A percentile compares a stretch with the other conserved stretches of the same genome.
phyloP scores from a whole-genome alignment of 1,284 basidiomycete genomes.

The Volvariella surrecta region DNA sequence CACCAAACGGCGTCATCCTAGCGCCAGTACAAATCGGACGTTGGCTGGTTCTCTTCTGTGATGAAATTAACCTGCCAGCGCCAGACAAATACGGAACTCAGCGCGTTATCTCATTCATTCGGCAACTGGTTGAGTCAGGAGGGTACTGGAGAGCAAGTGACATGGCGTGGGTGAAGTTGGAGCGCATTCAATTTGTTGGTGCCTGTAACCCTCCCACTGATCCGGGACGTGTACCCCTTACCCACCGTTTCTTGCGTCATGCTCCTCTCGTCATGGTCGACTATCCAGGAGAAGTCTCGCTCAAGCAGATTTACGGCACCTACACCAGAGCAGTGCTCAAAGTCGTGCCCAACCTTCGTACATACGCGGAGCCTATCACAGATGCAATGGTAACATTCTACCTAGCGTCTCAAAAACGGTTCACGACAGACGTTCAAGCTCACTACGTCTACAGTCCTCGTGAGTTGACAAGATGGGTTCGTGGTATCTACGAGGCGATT shows the following conservation, averaged over 20 bases:
- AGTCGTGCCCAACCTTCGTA: slow-evolving; percentile 88
- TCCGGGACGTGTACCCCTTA: slow-evolving; percentile 97
- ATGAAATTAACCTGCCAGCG: slow-evolving; percentile 98
- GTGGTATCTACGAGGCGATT: slow-evolving; percentile 97
- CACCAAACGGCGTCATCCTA: slow-evolving; percentile 92
- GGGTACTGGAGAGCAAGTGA: slow-evolving; percentile 95
- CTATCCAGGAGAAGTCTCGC: slow-evolving; percentile 93
- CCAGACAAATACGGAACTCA: slow-evolving; percentile 99
- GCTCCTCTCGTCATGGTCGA: slow-evolving; percentile 99
- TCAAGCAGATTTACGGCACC: slow-evolving; percentile 99
- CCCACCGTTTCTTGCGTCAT: slow-evolving; percentile 94
- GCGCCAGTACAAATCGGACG: slow-evolving; percentile 93
- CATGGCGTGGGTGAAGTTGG: slow-evolving; percentile 96
- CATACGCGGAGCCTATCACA: slow-evolving; percentile 92
- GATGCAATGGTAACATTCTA: slow-evolving; percentile 98
- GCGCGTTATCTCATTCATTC: slow-evolving; percentile 95
- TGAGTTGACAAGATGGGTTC: slow-evolving; percentile 96
- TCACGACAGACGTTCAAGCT: slow-evolving; percentile 94
- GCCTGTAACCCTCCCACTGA: slow-evolving; percentile 99
- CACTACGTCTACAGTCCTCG: slow-evolving; percentile 99
- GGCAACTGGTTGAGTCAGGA: slow-evolving; percentile 91
- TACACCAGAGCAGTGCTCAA: slow-evolving; percentile 97
- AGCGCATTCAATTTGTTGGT: slow-evolving; percentile 98
- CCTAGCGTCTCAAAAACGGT: slow-evolving; percentile 86
- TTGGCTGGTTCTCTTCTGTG: slow-evolving; percentile 99